These are phyloP conservation scores for Gynandropsis gynandra DNA, from an alignment of 345 rosid species.

Conservation along the genomic window DNA sequence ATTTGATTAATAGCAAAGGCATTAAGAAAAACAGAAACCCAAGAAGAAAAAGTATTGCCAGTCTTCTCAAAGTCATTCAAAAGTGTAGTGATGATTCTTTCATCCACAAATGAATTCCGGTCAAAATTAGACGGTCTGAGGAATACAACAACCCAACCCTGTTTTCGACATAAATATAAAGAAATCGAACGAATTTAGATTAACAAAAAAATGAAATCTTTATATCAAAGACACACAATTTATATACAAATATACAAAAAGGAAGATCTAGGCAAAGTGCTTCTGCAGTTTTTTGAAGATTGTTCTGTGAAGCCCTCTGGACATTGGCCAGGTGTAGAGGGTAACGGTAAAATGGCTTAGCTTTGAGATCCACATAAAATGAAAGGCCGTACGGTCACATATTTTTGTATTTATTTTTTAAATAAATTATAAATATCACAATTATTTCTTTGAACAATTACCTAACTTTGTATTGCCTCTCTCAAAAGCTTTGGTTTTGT, in stretches of 20 bases:
- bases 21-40: slow-evolving; percentile 14
- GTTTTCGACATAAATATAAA: slow-evolving; percentile 21
- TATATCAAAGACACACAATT: too few relatives aligned
- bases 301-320: too few relatives aligned
- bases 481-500: slow-evolving; percentile 6
- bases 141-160: slow-evolving; percentile 5
- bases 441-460: background rate
- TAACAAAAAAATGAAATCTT: background rate
- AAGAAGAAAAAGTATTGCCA: slow-evolving; percentile 8
- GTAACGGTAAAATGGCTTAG: too few relatives aligned
- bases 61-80: background rate
- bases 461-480: slow-evolving; percentile 15
- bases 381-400: slow-evolving; percentile 14
- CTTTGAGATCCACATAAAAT: too few relatives aligned
- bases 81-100: background rate
- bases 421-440: background rate
- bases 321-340: too few relatives aligned
- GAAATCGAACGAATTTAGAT: background rate
- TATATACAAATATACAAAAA: too few relatives aligned
- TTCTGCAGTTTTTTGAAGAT: too few relatives aligned
- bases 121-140: background rate
- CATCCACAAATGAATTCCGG: background rate
- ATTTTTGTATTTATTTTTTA: slow-evolving; percentile 14
- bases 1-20: background rate
- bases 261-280: too few relatives aligned